A percentile compares a stretch with the other conserved stretches of the same genome.
Conservation (phyloP, 768 basidiomycete species). For the Mycena indigotica region DNA sequence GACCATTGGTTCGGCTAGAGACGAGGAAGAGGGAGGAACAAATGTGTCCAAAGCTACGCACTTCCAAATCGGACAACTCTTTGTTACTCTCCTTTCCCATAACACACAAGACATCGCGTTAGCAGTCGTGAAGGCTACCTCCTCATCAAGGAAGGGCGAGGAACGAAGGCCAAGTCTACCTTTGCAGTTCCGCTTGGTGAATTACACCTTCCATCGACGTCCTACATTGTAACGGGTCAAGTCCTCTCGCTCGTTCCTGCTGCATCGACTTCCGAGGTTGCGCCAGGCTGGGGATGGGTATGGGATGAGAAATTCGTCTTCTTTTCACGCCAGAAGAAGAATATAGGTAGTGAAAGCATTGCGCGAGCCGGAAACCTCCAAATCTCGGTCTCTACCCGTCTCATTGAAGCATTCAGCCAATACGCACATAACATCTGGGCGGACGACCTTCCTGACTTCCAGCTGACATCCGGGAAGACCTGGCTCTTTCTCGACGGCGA, state of each 20-base stretch:
- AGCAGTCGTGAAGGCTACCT: conserved; percentile 9
- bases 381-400: neutral
- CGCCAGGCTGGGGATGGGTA: conserved; percentile 1
- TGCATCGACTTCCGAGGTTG: neutral
- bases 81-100: conserved; percentile 6
- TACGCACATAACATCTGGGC: neutral
- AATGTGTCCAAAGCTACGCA: neutral
- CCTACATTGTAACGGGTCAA: conserved; percentile 8
- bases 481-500: neutral
- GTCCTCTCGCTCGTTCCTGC: conserved; percentile 4
- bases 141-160: conserved; percentile 3
- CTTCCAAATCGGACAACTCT: conserved; percentile 1
- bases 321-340: neutral
- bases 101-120: neutral
- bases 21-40: neutral
- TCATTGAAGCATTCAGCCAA: neutral
- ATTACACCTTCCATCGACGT: neutral
- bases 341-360: neutral
- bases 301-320: conserved; percentile 3
- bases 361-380: neutral
- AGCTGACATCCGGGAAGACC: neutral
- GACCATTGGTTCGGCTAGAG: neutral
- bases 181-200: conserved; percentile 4
- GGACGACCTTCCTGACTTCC: neutral
- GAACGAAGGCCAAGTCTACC: neutral